Evolutionary conservation across 208 protist species (phyloP).

Genomic region (Angomonas deanei): DNA sequence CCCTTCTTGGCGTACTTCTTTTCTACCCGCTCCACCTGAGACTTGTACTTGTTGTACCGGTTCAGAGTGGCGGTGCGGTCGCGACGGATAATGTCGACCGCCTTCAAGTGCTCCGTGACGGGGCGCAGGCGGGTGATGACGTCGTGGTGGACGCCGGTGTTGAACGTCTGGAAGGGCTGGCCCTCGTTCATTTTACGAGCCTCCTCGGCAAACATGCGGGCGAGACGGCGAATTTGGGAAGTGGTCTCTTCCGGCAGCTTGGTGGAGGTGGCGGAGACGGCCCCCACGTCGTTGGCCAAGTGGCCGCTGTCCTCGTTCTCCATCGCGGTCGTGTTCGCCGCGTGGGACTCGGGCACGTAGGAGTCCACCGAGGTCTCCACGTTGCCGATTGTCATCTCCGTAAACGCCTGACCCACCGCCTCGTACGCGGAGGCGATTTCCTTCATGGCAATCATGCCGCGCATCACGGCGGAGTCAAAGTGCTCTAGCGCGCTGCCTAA

Average conservation of each 20-base stretch:
- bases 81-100: constrained; percentile 18
- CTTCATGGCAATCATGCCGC: constrained; percentile 67
- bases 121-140: constrained; percentile 45
- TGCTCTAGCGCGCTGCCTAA: constrained; percentile 35
- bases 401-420: constrained; percentile 49
- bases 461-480: constrained; percentile 39
- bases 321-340: background rate
- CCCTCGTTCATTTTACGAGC: constrained; percentile 49
- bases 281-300: constrained; percentile 8
- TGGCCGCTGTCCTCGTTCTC: background rate
- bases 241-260: constrained; percentile 37
- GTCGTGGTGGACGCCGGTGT: constrained; percentile 56
- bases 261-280: constrained; percentile 22
- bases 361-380: background rate
- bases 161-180: constrained; percentile 45
- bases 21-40: constrained; percentile 54
- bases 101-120: constrained; percentile 45
- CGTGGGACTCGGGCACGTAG: background rate
- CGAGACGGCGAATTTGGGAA: constrained; percentile 35
- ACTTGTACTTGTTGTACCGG: constrained; percentile 48
- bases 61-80: constrained; percentile 27
- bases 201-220: constrained; percentile 46
- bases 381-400: constrained; percentile 31
- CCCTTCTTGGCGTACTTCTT: constrained; percentile 53
- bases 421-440: constrained; percentile 53